Base-by-base conservation (phyloP, 306 rosid species). In the Corylus americana region DNA sequence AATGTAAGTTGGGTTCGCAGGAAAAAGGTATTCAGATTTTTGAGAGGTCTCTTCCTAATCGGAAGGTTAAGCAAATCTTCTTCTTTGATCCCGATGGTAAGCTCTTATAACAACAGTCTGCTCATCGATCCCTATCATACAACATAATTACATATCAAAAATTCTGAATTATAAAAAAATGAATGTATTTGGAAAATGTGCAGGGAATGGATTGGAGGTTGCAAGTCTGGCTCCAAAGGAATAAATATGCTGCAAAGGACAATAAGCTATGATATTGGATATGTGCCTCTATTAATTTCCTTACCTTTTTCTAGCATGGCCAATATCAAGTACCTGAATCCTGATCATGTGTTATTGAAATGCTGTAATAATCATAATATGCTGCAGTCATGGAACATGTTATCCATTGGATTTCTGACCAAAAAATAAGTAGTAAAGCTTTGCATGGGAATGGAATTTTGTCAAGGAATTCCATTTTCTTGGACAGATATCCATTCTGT, bases 11-110 rank as follows among this genome's bases (percentile, higher is more conserved):
- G 55, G 12, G 8, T 54, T 55, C 84, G 88, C 89, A 93, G 98
- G 98, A 89, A 1, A 93, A 89, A 83, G 98, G 95, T 14, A 85
- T 93, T 5, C 62, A 90, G 72, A 86, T 86, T 42, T 91, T 79
- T 85, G 75, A 90, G 88, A 89, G 55, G 73, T 79, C 92, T 10
- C 77, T 83, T 22, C 97, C 97, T 17, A 70, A 84, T 77, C 90
- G 97, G 58, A 85, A 89, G 82, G 78, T 85, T 29, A 90, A 81
- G 84, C 98, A 93, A 84, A 85, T 87, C 49, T 93, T 93, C 88
- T 93, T 93, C 91, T 93, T 93, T 69, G 98, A 93, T 83, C 98
- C 98, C 1, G 98, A 93, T 80, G 98, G 98, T 90, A 87, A 82
- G 66, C 7, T 54, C 55, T 67, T 16, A 37, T 64, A 16, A 7